A percentile compares a stretch with the other conserved stretches of the same genome.
phyloP scores from a whole-genome alignment of 768 basidiomycete genomes.

The Mycena indigotica region DNA sequence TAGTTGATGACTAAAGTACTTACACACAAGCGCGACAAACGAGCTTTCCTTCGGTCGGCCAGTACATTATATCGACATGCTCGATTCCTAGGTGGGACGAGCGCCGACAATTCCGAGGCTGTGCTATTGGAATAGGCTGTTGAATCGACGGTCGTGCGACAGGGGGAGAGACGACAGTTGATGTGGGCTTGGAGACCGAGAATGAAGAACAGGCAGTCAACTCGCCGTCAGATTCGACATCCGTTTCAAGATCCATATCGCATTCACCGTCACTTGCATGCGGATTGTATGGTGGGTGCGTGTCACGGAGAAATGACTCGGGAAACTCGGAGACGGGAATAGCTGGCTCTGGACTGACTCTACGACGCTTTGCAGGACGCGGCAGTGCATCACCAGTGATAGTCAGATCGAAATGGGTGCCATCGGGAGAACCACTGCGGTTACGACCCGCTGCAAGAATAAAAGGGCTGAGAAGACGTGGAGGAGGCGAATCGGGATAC shows the following conservation, averaged over 20 bases:
- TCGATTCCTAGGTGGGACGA: constrained; percentile 24
- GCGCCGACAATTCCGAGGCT: not conserved
- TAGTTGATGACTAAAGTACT: constrained; percentile 25
- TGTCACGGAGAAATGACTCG: not conserved
- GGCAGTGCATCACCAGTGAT: constrained; percentile 7
- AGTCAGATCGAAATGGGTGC: constrained; percentile 19
- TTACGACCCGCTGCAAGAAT: constrained; percentile 16
- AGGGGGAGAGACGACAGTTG: not conserved
- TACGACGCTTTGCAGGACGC: constrained; percentile 15
- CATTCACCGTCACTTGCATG: constrained; percentile 16
- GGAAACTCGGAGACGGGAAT: not conserved
- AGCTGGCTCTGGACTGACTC: constrained; percentile 6
- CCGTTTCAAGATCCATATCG: constrained; percentile 23
- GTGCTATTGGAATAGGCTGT: not conserved
- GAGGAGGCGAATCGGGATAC: constrained; percentile 17
- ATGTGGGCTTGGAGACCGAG: not conserved
- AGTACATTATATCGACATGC: constrained; percentile 44
- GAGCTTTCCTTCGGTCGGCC: constrained; percentile 30
- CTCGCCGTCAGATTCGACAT: constrained; percentile 5
- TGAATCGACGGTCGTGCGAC: not conserved
- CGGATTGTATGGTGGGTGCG: constrained; percentile 1
- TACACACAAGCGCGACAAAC: constrained; percentile 44
- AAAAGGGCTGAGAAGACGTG: constrained; percentile 20
- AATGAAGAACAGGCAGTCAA: constrained; percentile 12
- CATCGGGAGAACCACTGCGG: constrained; percentile 12